Conservation (phyloP, 352 stramenopile species). For the Phytophthora vignae region DNA sequence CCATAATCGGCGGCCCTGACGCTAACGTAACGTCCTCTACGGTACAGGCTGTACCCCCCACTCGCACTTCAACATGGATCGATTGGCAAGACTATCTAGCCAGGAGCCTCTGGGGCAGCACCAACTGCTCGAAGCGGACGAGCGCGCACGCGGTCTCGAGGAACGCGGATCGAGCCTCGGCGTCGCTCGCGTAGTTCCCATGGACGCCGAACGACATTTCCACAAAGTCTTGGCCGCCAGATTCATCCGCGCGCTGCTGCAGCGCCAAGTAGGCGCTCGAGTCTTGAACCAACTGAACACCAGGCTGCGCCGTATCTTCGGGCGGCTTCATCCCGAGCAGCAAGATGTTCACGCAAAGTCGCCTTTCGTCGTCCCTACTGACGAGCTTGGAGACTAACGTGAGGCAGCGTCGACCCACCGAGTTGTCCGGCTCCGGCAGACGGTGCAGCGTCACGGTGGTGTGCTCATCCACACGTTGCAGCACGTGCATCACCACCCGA, state of each 20-base stretch:
- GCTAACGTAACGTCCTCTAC: background rate
- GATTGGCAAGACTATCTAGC: background rate
- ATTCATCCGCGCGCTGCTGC: slow-evolving; percentile 17
- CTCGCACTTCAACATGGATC: slow-evolving; percentile 14
- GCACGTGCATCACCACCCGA: slow-evolving; percentile 31
- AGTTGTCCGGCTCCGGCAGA: slow-evolving; percentile 29
- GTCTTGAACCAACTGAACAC: slow-evolving; percentile 34
- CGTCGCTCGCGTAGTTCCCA: slow-evolving; percentile 25
- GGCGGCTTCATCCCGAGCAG: slow-evolving; percentile 32
- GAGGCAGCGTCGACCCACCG: slow-evolving; percentile 30
- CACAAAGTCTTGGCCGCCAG: slow-evolving; percentile 18
- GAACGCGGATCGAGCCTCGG: slow-evolving; percentile 36
- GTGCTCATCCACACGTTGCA: slow-evolving; percentile 38
- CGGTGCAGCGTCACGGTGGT: slow-evolving; percentile 40
- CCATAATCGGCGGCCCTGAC: no score
- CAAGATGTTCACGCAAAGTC: slow-evolving; percentile 18
- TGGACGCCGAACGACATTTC: slow-evolving; percentile 42
- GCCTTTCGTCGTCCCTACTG: slow-evolving; percentile 23
- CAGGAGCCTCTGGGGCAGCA: slow-evolving; percentile 27
- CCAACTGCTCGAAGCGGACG: slow-evolving; percentile 46
- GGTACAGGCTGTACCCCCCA: background rate
- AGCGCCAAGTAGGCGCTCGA: slow-evolving; percentile 45
- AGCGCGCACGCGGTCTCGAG: slow-evolving; percentile 34
- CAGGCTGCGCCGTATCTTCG: slow-evolving; percentile 13
- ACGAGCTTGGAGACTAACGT: slow-evolving; percentile 35